Base-by-base conservation (phyloP, 2,329 filamentous ascomycete genomes). In the Trichophaea hybrida region DNA sequence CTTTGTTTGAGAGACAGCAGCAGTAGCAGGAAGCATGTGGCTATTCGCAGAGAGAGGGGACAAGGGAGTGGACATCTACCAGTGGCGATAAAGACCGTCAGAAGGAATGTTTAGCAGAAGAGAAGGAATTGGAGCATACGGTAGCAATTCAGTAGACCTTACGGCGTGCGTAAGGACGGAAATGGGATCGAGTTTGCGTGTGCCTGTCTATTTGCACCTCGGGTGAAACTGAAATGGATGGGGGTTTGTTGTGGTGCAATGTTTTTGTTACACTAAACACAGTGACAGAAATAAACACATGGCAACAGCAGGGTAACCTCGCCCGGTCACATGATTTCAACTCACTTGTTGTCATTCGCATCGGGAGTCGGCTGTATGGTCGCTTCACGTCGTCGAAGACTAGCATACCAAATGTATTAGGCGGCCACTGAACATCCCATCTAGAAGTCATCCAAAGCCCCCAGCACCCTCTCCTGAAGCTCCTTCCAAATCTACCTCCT, bases 11-110 rank as follows among this genome's bases (percentile, higher is more conserved):
- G 48, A 50, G 13, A 13, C 48, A 24, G 33, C 12, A 13, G 50
- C 12, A 35, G 50, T 7, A 6, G 53, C 15, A 40, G 24, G 10
- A 2, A 43, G 15, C 33, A 43, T 50, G 15, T n/a, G 24, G 12
- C 13, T 43, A 37, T 57, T 57, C 17, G 55, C 55, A 12, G 43
- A 57, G 10, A 40, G 55, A 15, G 55, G 55, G 15, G 55, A 34
- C 10, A 56, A 38, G 33, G 51, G 51, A 35, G 24, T 35, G 51
- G 24, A n/a, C 51, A 50, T 50, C 48, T 50, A 50, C 48, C 48
- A 32, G 48, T 17, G 31, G n/a, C 12, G 31, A 50, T 33, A 24
- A 12, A 15, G 2, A 10, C 10, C n/a, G 48, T 50, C 31, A 50
- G 48, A 50, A 12, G 31, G 31, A 24, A 43, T 13, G 31, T 15